phyloP scores from a whole-genome alignment of 2,329 filamentous ascomycete species.

The Passalora sequoiae region DNA sequence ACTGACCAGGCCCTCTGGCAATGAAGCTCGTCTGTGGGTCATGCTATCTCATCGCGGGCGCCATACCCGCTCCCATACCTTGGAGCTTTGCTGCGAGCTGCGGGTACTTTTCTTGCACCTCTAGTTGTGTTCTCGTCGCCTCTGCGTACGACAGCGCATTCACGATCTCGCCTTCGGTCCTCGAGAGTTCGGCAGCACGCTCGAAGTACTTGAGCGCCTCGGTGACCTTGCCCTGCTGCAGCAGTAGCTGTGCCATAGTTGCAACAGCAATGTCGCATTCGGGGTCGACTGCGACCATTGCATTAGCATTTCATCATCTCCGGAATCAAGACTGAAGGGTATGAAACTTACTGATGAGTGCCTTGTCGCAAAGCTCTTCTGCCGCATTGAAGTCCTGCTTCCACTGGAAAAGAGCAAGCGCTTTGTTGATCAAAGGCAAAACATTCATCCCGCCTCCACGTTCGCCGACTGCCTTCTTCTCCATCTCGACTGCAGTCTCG shows the following conservation, averaged over 20 bases:
- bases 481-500: constrained; percentile 96
- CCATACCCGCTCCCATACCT: constrained; percentile 27
- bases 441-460: constrained; percentile 98
- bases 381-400: constrained; percentile 94
- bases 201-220: constrained; percentile 96
- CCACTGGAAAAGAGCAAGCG: constrained; percentile 94
- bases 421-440: constrained; percentile 96
- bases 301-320: constrained; percentile 37
- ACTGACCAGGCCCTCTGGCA: not conserved
- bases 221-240: constrained; percentile 95
- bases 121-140: constrained; percentile 90
- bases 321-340: too few relatives aligned
- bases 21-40: not conserved
- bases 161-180: constrained; percentile 91
- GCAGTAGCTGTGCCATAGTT: constrained; percentile 93
- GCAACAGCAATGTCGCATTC: constrained; percentile 98
- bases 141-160: constrained; percentile 96
- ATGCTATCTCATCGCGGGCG: constrained; percentile 16
- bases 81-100: constrained; percentile 45
- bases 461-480: constrained; percentile 65
- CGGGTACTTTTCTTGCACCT: constrained; percentile 56
- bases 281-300: constrained; percentile 68
- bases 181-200: constrained; percentile 85
- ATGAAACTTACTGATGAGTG: constrained; percentile 82
- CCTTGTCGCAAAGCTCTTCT: constrained; percentile 94